Percentiles rank a stretch among this genome's conserved stretches.
phyloP scores from a whole-genome alignment of 73 alveolate genomes.

The Tetrahymena thermophila region DNA sequence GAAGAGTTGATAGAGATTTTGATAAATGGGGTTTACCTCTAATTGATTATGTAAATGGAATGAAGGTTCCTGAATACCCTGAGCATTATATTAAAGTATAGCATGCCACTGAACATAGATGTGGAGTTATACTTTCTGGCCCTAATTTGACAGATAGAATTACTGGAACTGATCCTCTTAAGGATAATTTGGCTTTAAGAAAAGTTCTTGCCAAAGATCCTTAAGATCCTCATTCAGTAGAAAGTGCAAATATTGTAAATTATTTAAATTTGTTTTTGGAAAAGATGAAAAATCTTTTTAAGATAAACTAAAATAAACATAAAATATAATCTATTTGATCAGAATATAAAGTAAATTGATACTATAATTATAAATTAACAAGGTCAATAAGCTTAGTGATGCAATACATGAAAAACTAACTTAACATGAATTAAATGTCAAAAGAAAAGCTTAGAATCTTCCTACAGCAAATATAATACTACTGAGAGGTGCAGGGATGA shows the following conservation, averaged over 20 bases:
- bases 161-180: slow-evolving; percentile 74
- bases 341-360: background rate
- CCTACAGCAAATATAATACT: slow-evolving; percentile 59
- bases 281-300: slow-evolving; percentile 44
- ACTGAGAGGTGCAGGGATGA: slow-evolving; percentile 76
- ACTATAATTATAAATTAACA: background rate
- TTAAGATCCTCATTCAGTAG: slow-evolving; percentile 32
- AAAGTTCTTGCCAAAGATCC: slow-evolving; percentile 33
- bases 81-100: slow-evolving; percentile 42
- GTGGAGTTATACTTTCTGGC: slow-evolving; percentile 68
- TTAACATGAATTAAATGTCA: slow-evolving; percentile 54
- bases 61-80: slow-evolving; percentile 36
- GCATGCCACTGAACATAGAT: slow-evolving; percentile 82
- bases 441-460: slow-evolving; percentile 51
- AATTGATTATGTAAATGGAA: slow-evolving; percentile 39
- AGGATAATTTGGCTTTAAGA: slow-evolving; percentile 50
- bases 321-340: background rate
- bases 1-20: slow-evolving; percentile 76
- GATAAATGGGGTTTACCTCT: slow-evolving; percentile 73
- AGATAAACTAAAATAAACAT: slow-evolving; percentile 19
- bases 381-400: slow-evolving; percentile 48
- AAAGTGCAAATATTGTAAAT: slow-evolving; percentile 49
- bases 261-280: slow-evolving; percentile 16
- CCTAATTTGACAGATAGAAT: slow-evolving; percentile 54
- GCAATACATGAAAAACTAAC: slow-evolving; percentile 36